A percentile compares a stretch with the other conserved stretches of the same genome.
Evolutionary conservation across 768 basidiomycete species (phyloP).

Genomic region (Rhizopogon vulgaris): DNA sequence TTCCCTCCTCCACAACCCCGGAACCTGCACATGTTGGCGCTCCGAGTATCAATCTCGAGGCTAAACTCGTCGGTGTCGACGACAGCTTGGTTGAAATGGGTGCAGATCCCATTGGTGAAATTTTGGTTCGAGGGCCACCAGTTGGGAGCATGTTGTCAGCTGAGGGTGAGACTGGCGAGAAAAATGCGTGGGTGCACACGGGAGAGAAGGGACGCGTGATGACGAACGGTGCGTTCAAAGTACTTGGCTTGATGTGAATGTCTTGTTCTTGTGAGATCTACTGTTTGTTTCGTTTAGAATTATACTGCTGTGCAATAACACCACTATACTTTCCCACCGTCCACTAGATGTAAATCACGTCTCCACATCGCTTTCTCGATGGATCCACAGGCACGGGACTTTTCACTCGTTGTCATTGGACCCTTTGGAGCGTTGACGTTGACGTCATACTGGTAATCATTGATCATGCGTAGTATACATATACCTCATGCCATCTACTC

Average conservation of each 20-base stretch:
- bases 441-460: not conserved
- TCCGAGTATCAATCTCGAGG: constrained; percentile 82
- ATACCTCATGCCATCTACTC: not conserved
- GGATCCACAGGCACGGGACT: no score
- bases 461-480: not conserved
- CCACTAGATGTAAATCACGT: no score
- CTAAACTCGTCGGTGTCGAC: constrained; percentile 64
- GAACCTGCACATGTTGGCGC: constrained; percentile 57
- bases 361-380: no score
- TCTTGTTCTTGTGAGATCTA: not conserved
- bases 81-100: constrained; percentile 63
- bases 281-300: not conserved
- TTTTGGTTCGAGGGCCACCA: constrained; percentile 67
- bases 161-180: constrained; percentile 24
- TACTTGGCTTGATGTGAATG: constrained; percentile 11
- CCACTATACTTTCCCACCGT: no score
- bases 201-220: constrained; percentile 43
- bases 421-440: not conserved
- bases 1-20: constrained; percentile 34
- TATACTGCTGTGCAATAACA: not conserved
- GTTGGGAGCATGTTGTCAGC: constrained; percentile 52
- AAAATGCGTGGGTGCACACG: constrained; percentile 42
- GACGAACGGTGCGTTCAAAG: constrained; percentile 62
- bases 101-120: constrained; percentile 54
- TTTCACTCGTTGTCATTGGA: no score